Evolutionary conservation across 352 stramenopile genomes (phyloP).

Genomic region (Pythium phragmiticola): DNA sequence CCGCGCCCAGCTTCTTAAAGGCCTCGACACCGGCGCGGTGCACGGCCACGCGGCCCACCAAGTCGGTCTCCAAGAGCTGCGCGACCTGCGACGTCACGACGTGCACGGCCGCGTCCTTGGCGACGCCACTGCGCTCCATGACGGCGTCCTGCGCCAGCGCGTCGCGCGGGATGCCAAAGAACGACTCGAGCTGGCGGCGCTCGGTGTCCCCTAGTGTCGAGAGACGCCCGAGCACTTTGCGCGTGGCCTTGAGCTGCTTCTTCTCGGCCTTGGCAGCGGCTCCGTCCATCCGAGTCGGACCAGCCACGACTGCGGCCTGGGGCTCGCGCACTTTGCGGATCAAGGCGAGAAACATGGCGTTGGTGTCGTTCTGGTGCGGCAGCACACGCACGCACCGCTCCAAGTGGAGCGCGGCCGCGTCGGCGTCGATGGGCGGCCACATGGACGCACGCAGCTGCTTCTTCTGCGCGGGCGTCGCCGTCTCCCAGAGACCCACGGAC

Average conservation of each 20-base stretch:
- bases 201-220: conserved; percentile 42
- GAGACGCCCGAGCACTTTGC: conserved; percentile 66
- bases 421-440: conserved; percentile 64
- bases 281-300: conserved; percentile 27
- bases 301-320: conserved; percentile 24
- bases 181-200: conserved; percentile 34
- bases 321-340: conserved; percentile 76
- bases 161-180: conserved; percentile 35
- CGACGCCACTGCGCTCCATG: conserved; percentile 64
- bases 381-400: conserved; percentile 93
- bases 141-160: conserved; percentile 30
- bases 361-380: conserved; percentile 97
- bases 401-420: conserved; percentile 71
- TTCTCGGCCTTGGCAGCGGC: conserved; percentile 26
- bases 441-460: conserved; percentile 72
- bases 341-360: conserved; percentile 97
- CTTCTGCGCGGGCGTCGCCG: conserved; percentile 46
- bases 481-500: conserved; percentile 49
- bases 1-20: conserved; percentile 26
- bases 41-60: conserved; percentile 49
- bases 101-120: conserved; percentile 68
- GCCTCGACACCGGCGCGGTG: conserved; percentile 65
- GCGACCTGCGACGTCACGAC: conserved; percentile 58
- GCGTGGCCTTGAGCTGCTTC: conserved; percentile 50
- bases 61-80: conserved; percentile 35